These are phyloP conservation scores for Naumovozyma baii DNA, from an alignment of 805 yeast species.

Conservation along the genomic window DNA sequence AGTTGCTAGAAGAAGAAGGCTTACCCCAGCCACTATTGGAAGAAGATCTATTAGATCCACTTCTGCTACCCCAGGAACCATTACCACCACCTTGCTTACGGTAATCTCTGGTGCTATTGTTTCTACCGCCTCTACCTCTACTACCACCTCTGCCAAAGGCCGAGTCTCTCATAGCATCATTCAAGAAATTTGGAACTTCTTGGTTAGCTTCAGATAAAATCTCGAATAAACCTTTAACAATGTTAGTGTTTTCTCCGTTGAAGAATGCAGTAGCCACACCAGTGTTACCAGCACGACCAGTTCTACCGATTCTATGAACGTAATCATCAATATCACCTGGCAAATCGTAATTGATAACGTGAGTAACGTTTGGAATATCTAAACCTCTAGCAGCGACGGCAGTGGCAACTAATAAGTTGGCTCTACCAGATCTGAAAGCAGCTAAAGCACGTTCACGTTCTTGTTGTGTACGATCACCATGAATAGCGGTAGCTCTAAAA, in stretches of 20 bases:
- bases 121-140: constrained; percentile 40
- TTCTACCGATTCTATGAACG: constrained; percentile 99
- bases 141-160: constrained; percentile 49
- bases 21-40: constrained; percentile 23
- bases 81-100: constrained; percentile 36
- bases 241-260: constrained; percentile 87
- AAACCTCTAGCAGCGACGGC: constrained; percentile 99
- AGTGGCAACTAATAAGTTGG: constrained; percentile 94
- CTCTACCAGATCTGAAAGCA: constrained; percentile 82
- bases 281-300: constrained; percentile 99
- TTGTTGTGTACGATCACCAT: constrained; percentile 96
- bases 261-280: constrained; percentile 98
- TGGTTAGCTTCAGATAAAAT: constrained; percentile 93
- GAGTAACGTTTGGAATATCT: constrained; percentile 98
- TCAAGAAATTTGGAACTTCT: constrained; percentile 87
- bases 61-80: constrained; percentile 24
- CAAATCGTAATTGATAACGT: constrained; percentile 93
- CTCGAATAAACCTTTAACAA: constrained; percentile 79
- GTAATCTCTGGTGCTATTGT: constrained; percentile 39
- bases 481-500: constrained; percentile 96
- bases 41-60: constrained; percentile 21
- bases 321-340: constrained; percentile 97
- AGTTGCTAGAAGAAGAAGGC: neutral
- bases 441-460: constrained; percentile 98
- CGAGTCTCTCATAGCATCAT: constrained; percentile 68